These are phyloP conservation scores for Testicularia cyperi DNA, from an alignment of 1,284 basidiomycete species.

Conservation along the genomic window DNA sequence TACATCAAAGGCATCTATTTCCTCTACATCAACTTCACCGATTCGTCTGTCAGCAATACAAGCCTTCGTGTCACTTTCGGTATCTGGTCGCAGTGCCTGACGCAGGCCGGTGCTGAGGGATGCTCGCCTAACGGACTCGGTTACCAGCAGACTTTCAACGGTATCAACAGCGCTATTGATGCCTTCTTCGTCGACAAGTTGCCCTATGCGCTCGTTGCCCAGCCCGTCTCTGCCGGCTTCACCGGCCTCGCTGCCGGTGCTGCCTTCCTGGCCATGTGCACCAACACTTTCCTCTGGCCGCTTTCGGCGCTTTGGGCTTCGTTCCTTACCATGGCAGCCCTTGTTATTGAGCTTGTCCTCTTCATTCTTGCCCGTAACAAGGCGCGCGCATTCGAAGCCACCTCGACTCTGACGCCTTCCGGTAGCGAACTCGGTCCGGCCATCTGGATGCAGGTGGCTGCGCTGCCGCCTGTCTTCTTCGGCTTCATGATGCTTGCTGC, in stretches of 20 bases:
- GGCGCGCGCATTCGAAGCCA: slow-evolving; percentile 13
- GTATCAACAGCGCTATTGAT: slow-evolving; percentile 12
- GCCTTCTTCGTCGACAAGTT: slow-evolving; percentile 41
- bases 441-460: slow-evolving; percentile 51
- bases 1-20: slow-evolving; percentile 52
- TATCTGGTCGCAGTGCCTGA: slow-evolving; percentile 43
- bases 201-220: slow-evolving; percentile 44
- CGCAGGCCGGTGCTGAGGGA: neutral
- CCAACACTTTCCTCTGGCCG: slow-evolving; percentile 47
- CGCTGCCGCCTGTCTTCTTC: slow-evolving; percentile 43
- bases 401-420: slow-evolving; percentile 2
- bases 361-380: slow-evolving; percentile 42
- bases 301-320: slow-evolving; percentile 42
- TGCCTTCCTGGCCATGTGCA: slow-evolving; percentile 46
- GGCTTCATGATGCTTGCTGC: slow-evolving; percentile 40
- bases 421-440: slow-evolving; percentile 34
- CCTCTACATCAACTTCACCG: slow-evolving; percentile 27
- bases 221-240: slow-evolving; percentile 50
- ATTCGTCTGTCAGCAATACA: slow-evolving; percentile 1
- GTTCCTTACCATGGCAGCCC: slow-evolving; percentile 35
- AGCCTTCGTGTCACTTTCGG: slow-evolving; percentile 25
- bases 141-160: slow-evolving; percentile 26
- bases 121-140: slow-evolving; percentile 39
- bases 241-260: slow-evolving; percentile 44
- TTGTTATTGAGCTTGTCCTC: slow-evolving; percentile 45